Percentiles rank a stretch among this genome's conserved stretches.
These are phyloP conservation scores for Trichoderma atroviride DNA, from an alignment of 2,329 filamentous ascomycete species.

Conservation along the genomic window DNA sequence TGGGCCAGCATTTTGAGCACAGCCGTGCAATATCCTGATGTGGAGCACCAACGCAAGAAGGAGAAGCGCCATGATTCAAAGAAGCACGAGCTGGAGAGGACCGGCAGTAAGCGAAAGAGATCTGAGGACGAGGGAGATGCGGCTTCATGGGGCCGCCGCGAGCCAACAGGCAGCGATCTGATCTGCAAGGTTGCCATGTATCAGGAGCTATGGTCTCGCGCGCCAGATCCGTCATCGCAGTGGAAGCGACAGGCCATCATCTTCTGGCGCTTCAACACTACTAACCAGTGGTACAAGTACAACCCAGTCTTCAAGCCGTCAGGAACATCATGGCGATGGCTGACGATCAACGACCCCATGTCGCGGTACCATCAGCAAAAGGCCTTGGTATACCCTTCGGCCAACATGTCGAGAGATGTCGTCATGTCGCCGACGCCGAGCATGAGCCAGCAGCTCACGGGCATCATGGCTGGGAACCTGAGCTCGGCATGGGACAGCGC, in stretches of 20 bases:
- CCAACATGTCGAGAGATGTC: constrained; percentile 43
- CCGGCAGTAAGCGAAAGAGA: constrained; percentile 45
- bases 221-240: constrained; percentile 47
- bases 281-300: constrained; percentile 56
- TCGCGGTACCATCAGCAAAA: constrained; percentile 60
- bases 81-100: constrained; percentile 41
- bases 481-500: constrained; percentile 51
- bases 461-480: constrained; percentile 62
- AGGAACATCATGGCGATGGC: constrained; percentile 63
- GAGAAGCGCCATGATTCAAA: constrained; percentile 43
- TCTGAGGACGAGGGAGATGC: constrained; percentile 47
- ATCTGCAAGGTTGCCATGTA: constrained; percentile 67
- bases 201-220: constrained; percentile 64
- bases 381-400: constrained; percentile 44
- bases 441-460: constrained; percentile 54
- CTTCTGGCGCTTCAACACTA: constrained; percentile 63
- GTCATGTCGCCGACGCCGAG: constrained; percentile 58
- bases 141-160: constrained; percentile 44
- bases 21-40: constrained; percentile 56
- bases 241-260: constrained; percentile 64
- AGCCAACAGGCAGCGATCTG: constrained; percentile 56
- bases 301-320: constrained; percentile 53
- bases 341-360: constrained; percentile 62
- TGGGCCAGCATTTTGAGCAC: constrained; percentile 62
- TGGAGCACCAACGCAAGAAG: constrained; percentile 44